Conservation (phyloP, 208 protist genomes). For the Plasmodiophora brassicae region DNA sequence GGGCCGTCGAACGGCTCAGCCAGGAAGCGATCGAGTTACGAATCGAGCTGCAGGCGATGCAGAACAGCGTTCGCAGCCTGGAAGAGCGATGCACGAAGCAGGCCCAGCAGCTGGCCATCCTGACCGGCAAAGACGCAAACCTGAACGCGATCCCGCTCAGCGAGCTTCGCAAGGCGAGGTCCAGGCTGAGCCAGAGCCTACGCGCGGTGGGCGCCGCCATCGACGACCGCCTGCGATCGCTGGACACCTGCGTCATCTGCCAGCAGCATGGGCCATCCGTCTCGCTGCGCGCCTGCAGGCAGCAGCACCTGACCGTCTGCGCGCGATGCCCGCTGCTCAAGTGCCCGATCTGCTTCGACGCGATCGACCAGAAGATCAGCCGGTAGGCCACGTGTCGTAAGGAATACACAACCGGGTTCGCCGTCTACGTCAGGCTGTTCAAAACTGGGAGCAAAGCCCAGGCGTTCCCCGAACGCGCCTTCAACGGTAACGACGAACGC, state of each 20-base stretch:
- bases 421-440: too few species aligned
- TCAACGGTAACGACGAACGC: too few species aligned
- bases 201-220: neutral
- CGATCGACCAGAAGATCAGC: neutral
- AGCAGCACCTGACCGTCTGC: constrained; percentile 23
- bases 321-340: neutral
- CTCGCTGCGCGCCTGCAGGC: neutral
- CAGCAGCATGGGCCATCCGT: neutral
- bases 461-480: too few species aligned
- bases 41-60: neutral
- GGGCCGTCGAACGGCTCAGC: neutral
- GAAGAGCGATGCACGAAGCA: neutral
- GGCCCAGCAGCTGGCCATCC: neutral
- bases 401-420: too few species aligned
- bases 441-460: too few species aligned
- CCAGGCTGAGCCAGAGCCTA: neutral
- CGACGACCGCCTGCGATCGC: neutral
- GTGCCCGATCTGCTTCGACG: constrained; percentile 9
- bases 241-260: constrained; percentile 19
- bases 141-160: neutral
- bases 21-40: neutral
- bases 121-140: neutral
- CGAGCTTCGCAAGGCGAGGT: neutral
- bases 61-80: neutral
- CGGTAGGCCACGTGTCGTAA: too few species aligned